Conservation (phyloP, 352 stramenopile genomes). For the Phytophthora cajani region DNA sequence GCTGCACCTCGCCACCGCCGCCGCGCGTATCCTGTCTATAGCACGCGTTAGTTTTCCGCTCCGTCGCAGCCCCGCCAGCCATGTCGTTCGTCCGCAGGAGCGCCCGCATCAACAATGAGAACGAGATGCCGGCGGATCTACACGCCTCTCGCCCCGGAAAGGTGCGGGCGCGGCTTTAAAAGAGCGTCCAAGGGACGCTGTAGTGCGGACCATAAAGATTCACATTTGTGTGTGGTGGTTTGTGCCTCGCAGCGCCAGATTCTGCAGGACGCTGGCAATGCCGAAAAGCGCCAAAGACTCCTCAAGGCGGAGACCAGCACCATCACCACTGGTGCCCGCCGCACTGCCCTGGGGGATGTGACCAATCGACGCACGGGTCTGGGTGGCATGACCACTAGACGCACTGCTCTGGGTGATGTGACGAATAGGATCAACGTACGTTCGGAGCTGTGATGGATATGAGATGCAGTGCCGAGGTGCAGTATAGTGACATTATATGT, state of each 20-base stretch:
- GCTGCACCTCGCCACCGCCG: not conserved
- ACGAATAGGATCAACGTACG: slow-evolving; percentile 81
- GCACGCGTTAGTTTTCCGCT: not conserved
- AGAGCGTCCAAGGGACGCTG: not conserved
- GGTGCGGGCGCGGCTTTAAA: slow-evolving; percentile 28
- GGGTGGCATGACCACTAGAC: not conserved
- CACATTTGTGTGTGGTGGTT: slow-evolving; percentile 7
- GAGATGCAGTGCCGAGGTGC: not conserved
- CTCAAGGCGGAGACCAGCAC: slow-evolving; percentile 48
- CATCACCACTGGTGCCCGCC: slow-evolving; percentile 26
- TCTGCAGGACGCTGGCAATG: slow-evolving; percentile 54
- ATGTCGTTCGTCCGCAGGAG: slow-evolving; percentile 38
- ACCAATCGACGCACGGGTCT: slow-evolving; percentile 57
- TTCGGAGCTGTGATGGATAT: not conserved
- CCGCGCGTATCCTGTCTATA: slow-evolving; percentile 18
- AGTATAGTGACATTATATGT: slow-evolving; percentile 8
- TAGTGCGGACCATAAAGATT: not conserved
- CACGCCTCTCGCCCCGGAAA: slow-evolving; percentile 53
- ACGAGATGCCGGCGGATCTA: slow-evolving; percentile 58
- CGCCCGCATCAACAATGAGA: slow-evolving; percentile 72
- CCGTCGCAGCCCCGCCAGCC: not conserved
- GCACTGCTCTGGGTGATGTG: slow-evolving; percentile 59
- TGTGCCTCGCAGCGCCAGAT: slow-evolving; percentile 40
- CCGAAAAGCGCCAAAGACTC: slow-evolving; percentile 67
- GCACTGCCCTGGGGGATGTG: slow-evolving; percentile 59